Conservation (phyloP, 805 yeast genomes). For the Sporopachydermia lactativora region DNA sequence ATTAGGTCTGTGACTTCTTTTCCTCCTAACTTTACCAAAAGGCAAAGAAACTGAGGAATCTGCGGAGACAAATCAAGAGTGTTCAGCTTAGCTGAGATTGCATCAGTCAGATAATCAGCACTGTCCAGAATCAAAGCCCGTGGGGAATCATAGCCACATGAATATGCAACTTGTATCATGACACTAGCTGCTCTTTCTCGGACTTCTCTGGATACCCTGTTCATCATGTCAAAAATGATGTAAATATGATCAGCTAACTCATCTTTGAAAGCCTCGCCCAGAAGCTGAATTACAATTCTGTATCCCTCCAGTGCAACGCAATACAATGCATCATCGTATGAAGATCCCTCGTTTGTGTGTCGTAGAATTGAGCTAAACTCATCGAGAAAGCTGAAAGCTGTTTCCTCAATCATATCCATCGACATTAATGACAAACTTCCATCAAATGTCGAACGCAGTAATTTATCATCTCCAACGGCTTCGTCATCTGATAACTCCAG, state of each 20-base stretch:
- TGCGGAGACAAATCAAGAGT: conserved; percentile 64
- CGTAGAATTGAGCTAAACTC: no score
- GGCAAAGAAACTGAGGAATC: conserved; percentile 52
- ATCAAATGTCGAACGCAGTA: no score
- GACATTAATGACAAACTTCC: no score
- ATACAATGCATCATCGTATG: no score
- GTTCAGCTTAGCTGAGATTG: conserved; percentile 56
- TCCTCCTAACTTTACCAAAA: conserved; percentile 62
- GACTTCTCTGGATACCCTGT: conserved; percentile 33
- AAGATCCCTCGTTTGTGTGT: no score
- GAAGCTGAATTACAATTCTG: conserved; percentile 3
- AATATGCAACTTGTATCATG: conserved; percentile 32
- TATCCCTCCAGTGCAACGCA: no score
- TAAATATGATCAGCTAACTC: conserved; percentile 61
- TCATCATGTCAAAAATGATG: conserved; percentile 60
- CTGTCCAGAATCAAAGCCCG: conserved; percentile 44
- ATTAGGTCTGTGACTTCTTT: conserved; percentile 46
- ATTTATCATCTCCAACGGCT: no score
- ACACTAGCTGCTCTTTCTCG: conserved; percentile 41
- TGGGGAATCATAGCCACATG: conserved; percentile 38
- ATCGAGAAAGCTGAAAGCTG: no score
- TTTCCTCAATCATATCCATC: no score
- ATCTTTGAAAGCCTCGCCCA: conserved; percentile 27
- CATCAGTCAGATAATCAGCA: conserved; percentile 69
- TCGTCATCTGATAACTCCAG: no score